These are phyloP conservation scores for Beauveria pseudobassiana DNA, from an alignment of 2,329 filamentous ascomycete species.

Conservation along the genomic window DNA sequence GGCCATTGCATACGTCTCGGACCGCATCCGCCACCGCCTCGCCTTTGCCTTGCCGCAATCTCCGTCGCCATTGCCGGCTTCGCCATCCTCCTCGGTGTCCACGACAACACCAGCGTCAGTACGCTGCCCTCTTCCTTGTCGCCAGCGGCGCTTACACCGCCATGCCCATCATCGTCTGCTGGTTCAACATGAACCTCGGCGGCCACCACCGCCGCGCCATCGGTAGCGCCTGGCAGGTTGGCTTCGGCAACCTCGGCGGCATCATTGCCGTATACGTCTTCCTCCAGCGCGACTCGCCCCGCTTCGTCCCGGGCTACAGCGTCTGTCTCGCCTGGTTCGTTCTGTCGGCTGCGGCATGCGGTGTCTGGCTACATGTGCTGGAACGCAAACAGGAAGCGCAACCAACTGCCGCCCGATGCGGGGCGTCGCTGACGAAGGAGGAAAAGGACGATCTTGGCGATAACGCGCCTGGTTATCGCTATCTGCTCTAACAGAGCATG, in stretches of 20 bases:
- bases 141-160: slow-evolving; percentile 74
- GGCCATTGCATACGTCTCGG: slow-evolving; percentile 63
- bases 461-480: slow-evolving; percentile 52
- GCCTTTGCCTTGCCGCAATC: slow-evolving; percentile 66
- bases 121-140: slow-evolving; percentile 74
- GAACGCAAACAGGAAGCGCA: slow-evolving; percentile 53
- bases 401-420: slow-evolving; percentile 29
- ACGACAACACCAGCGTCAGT: slow-evolving; percentile 63
- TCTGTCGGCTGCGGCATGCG: slow-evolving; percentile 55
- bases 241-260: slow-evolving; percentile 72
- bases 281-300: slow-evolving; percentile 56
- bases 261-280: slow-evolving; percentile 72
- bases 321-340: slow-evolving; percentile 70
- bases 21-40: slow-evolving; percentile 66
- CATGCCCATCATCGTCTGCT: slow-evolving; percentile 83
- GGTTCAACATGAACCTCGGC: slow-evolving; percentile 74
- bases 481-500: slow-evolving; percentile 37
- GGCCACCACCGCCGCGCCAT: slow-evolving; percentile 65
- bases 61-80: slow-evolving; percentile 69
- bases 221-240: slow-evolving; percentile 69
- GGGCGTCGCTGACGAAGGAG: slow-evolving; percentile 43
- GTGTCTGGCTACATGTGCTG: slow-evolving; percentile 49
- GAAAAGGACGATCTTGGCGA: slow-evolving; percentile 57
- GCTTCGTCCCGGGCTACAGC: slow-evolving; percentile 64
- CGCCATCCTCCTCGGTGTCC: slow-evolving; percentile 62